Evolutionary conservation across 805 yeast genomes (phyloP).

Genomic region (Clavispora vitiphila): DNA sequence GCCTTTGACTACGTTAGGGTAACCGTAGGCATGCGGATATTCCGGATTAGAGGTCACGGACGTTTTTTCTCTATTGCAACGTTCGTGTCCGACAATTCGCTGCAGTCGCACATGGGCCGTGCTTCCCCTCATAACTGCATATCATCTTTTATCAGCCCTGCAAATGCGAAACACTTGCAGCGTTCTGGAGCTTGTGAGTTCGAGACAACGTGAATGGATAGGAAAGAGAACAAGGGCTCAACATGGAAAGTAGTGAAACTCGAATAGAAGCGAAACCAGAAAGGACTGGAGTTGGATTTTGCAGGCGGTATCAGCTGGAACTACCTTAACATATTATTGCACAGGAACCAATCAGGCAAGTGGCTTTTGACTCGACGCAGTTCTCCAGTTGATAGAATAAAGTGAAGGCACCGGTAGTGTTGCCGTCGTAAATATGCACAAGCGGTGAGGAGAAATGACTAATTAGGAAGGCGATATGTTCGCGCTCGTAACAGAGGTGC

Average conservation of each 20-base stretch:
- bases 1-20: too few species aligned
- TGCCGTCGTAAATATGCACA: conserved; percentile 6
- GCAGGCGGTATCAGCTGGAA: not conserved
- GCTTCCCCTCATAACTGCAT: not conserved
- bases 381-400: not conserved
- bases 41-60: too few species aligned
- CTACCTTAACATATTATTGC: not conserved
- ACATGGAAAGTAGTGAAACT: too few species aligned
- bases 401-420: not conserved
- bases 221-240: too few species aligned
- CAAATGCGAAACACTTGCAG: not conserved
- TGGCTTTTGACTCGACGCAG: not conserved
- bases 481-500: not conserved
- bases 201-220: too few species aligned
- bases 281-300: not conserved
- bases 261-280: too few species aligned
- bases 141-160: not conserved
- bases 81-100: not conserved
- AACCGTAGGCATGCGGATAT: too few species aligned
- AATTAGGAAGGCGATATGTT: not conserved
- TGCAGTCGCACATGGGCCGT: not conserved
- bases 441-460: conserved; percentile 4
- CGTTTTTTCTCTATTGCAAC: not conserved
- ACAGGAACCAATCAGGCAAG: not conserved
- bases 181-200: not conserved